Evolutionary conservation across 2,329 filamentous ascomycete genomes (phyloP), one percentile per base, ranked within the genome.

Genomic region (Beauveria asiatica): DNA sequence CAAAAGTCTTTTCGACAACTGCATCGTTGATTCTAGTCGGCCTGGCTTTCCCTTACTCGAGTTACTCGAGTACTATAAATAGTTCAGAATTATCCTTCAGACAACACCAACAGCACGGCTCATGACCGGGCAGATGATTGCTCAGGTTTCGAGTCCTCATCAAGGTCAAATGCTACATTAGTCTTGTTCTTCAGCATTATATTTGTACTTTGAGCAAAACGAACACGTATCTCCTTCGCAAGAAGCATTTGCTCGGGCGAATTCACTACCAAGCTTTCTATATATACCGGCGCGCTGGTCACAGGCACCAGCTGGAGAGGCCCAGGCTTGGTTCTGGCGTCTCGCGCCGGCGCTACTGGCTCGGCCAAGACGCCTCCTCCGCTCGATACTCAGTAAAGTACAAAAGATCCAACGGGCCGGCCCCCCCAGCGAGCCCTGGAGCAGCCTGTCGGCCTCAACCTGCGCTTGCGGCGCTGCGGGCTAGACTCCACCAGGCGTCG

Each of bases 371-470:
- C 44, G 27, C 55, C 44, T 46, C n/a, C 17, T 23, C 44, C 44
- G 25, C 30, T 30, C 16, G 33, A 37, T 37, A 13, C 33, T 37
- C 33, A 13, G 30, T 19, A 25, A 16, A 17, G 27, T 50, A 46
- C 55, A 57, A 50, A 57, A 49, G 55, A 37, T 50, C 45, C 55
- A 50, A 57, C 55, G 33, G 45, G 45, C 55, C 21, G 45, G n/a
- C n/a, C 45, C 39, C 25, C 17, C 45, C 33, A 13, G 33, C 30
- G 6, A 39, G 17, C 11, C 9, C 30, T 30, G 8, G 27, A 30
- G 17, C 19, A 25, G 30, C n/a, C 13, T 3, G 19, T 37, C 17
- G 10, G 13, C 44, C 27, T 57, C 41, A 7, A 39, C 19, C 33
- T 37, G 33, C 33, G 11, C 54, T 57, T n/a, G 27, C n/a, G 44